Percentiles rank a stretch among this genome's conserved stretches.
Conservation (phyloP, 106 monocot genomes). For the Acorus gramineus region DNA sequence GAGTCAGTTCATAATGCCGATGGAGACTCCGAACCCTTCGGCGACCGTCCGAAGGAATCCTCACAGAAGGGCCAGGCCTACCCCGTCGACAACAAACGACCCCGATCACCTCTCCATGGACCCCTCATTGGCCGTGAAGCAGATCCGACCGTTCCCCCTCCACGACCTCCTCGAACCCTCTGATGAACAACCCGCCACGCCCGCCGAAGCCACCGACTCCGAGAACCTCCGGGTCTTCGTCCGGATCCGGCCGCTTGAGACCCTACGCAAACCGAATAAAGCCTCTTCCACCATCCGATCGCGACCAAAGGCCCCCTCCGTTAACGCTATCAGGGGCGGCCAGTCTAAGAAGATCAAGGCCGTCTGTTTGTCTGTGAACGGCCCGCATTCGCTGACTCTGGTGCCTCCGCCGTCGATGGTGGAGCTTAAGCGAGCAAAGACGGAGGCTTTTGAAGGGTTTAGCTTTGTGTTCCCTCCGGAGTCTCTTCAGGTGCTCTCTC, state of each 20-base stretch:
- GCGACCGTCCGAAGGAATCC: slow-evolving; percentile 55
- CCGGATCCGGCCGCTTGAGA: slow-evolving; percentile 51
- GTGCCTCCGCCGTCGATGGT: slow-evolving; percentile 31
- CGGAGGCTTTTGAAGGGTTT: slow-evolving; percentile 81
- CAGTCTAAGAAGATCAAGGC: slow-evolving; percentile 10
- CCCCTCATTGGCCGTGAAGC: too few relatives aligned
- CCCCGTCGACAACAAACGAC: not conserved
- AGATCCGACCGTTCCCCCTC: not conserved
- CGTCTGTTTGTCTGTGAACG: slow-evolving; percentile 38
- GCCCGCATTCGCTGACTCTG: slow-evolving; percentile 47
- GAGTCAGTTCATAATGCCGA: too few relatives aligned
- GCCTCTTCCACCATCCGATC: not conserved
- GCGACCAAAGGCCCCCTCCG: not conserved
- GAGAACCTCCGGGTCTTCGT: slow-evolving; percentile 69
- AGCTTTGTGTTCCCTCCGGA: slow-evolving; percentile 56
- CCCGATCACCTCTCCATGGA: too few relatives aligned
- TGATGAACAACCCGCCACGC: not conserved
- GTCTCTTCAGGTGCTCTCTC: slow-evolving; percentile 44
- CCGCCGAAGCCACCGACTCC: slow-evolving; percentile 5
- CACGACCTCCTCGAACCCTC: not conserved
- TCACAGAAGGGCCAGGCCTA: slow-evolving; percentile 35
- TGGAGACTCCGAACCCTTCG: slow-evolving; percentile 10
- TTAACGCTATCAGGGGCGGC: slow-evolving; percentile 1
- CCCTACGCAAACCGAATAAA: slow-evolving; percentile 8
- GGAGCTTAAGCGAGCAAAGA: slow-evolving; percentile 47